Conservation (phyloP, 2,329 filamentous ascomycete species). For the Aspergillus uvarum region DNA sequence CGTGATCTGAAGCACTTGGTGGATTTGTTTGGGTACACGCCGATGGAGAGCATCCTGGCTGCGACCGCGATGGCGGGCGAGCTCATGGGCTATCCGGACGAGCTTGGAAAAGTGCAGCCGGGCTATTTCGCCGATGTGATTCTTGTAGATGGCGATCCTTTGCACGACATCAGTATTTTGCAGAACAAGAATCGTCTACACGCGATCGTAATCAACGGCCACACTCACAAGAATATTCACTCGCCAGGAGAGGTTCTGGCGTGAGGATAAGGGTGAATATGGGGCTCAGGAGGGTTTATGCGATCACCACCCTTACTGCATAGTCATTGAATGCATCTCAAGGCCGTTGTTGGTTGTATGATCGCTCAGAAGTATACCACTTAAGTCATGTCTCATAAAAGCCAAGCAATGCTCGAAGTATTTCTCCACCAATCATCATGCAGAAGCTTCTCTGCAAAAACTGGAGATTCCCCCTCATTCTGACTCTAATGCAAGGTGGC, state of each 20-base stretch:
- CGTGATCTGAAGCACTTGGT: slow-evolving; percentile 47
- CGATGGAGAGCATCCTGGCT: slow-evolving; percentile 44
- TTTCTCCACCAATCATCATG: slow-evolving; percentile 5
- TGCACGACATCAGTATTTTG: background rate
- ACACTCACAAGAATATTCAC: background rate
- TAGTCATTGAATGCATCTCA: no score
- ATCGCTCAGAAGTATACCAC: no score
- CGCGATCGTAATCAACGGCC: slow-evolving; percentile 1
- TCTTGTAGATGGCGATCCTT: slow-evolving; percentile 1
- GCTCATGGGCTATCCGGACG: slow-evolving; percentile 8
- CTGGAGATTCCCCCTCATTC: background rate
- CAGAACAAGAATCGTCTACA: background rate
- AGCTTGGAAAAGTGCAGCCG: slow-evolving; percentile 9
- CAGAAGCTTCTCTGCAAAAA: background rate
- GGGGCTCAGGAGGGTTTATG: no score
- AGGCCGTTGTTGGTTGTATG: no score
- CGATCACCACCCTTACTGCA: no score
- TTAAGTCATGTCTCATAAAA: background rate
- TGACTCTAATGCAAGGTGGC: background rate
- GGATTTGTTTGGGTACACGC: slow-evolving; percentile 45
- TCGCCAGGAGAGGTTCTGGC: background rate
- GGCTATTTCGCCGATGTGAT: slow-evolving; percentile 3
- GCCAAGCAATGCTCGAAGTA: background rate
- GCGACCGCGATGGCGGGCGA: slow-evolving; percentile 36
- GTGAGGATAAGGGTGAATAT: background rate